Evolutionary conservation across 108 stramenopile genomes (phyloP).

Genomic region (Stephanodiscus triporus): DNA sequence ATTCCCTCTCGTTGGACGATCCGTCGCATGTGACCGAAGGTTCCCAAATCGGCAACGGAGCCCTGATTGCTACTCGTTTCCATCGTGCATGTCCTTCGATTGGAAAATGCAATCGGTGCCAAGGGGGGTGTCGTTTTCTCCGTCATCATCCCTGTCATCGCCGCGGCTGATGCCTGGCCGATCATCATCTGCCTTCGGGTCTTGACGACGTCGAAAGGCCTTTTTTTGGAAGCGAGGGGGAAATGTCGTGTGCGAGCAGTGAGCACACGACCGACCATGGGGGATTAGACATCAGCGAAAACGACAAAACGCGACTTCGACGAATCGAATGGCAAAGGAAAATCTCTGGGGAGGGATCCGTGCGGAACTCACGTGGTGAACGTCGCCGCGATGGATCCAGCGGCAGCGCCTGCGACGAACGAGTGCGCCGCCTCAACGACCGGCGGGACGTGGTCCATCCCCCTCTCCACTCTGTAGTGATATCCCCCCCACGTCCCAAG

Average conservation of each 20-base stretch:
- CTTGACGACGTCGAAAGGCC: conserved; percentile 96
- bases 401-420: conserved; percentile 77
- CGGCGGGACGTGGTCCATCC: conserved; percentile 13
- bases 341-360: too few species aligned
- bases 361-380: conserved; percentile 62
- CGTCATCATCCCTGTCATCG: too few species aligned
- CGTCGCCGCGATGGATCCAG: conserved; percentile 86
- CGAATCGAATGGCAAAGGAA: too few species aligned
- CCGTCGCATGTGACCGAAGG: conserved; percentile 43
- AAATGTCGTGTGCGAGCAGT: background rate
- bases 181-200: conserved; percentile 78
- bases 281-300: background rate
- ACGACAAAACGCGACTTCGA: background rate
- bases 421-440: conserved; percentile 47
- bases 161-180: background rate
- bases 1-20: conserved; percentile 63
- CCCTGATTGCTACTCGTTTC: conserved; percentile 5
- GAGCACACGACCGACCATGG: background rate
- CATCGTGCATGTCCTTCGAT: background rate
- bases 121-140: too few species aligned
- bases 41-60: conserved; percentile 17
- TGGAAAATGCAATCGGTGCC: background rate
- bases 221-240: background rate
- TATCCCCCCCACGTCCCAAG: conserved; percentile 1
- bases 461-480: conserved; percentile 7